A percentile compares a stretch with the other conserved stretches of the same genome.
Evolutionary conservation across 2,329 filamentous ascomycete genomes (phyloP).

Genomic region (Coniochaeta prunicola): DNA sequence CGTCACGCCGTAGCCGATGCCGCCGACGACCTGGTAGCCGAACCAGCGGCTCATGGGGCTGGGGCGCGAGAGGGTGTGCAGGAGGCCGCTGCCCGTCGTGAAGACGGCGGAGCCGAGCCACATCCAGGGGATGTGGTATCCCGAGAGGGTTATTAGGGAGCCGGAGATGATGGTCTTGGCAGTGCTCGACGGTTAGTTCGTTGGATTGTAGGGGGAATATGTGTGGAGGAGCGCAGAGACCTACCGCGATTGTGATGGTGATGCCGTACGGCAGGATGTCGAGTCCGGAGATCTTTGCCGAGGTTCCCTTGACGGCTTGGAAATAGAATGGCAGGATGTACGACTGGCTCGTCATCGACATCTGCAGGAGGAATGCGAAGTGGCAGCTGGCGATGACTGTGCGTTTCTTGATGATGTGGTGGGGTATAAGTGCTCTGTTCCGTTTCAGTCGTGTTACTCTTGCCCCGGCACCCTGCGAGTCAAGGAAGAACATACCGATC

Average conservation of each 20-base stretch:
- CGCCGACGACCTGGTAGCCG: constrained; percentile 13
- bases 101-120: constrained; percentile 8
- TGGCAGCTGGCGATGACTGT: not conserved
- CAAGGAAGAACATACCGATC: constrained; percentile 7
- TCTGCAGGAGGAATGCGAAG: constrained; percentile 1
- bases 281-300: constrained; percentile 17
- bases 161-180: constrained; percentile 15
- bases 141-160: constrained; percentile 13
- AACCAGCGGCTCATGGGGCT: constrained; percentile 9
- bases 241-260: constrained; percentile 6
- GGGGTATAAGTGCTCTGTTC: not conserved
- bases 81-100: constrained; percentile 10
- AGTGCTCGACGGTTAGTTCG: not conserved
- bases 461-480: not conserved
- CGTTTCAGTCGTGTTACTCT: not conserved
- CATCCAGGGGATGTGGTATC: constrained; percentile 12
- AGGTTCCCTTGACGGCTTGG: constrained; percentile 15
- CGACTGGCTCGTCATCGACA: not conserved
- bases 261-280: constrained; percentile 19
- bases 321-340: not conserved
- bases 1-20: constrained; percentile 15
- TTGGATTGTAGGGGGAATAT: not conserved
- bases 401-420: not conserved
- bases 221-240: constrained; percentile 3
- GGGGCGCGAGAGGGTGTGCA: constrained; percentile 6